Percentiles rank a stretch among this genome's conserved stretches.
phyloP scores from a whole-genome alignment of 148 eudicot genomes.

The Rhododendron vialii region DNA sequence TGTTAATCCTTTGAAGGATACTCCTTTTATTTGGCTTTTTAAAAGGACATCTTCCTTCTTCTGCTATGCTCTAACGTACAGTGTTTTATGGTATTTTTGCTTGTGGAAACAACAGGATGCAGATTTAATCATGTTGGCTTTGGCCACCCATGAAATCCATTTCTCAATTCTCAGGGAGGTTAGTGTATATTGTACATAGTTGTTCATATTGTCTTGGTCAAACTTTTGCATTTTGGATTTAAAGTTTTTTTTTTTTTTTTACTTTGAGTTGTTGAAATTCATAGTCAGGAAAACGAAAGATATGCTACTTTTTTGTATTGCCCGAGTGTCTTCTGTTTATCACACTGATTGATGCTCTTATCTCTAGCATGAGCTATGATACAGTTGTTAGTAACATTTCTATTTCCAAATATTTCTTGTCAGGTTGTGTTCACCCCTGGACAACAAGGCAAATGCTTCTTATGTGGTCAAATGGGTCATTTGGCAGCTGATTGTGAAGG shows the following conservation, averaged over 20 bases:
- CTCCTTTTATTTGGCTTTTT: not conserved
- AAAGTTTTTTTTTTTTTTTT: not conserved
- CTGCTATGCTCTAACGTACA: not conserved
- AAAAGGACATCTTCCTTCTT: not conserved
- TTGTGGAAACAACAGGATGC: slow-evolving; percentile 56
- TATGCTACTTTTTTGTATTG: not conserved
- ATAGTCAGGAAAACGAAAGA: not conserved
- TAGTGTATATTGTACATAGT: not conserved
- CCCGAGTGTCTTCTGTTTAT: not conserved
- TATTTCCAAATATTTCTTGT: not conserved
- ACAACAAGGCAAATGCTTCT: slow-evolving; percentile 87
- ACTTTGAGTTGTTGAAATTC: not conserved
- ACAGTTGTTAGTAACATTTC: not conserved
- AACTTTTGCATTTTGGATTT: not conserved
- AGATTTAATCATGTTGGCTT: slow-evolving; percentile 84
- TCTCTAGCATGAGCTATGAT: not conserved
- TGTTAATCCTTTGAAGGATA: not conserved
- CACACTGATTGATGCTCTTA: not conserved
- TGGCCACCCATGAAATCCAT: slow-evolving; percentile 97
- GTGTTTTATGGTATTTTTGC: not conserved
- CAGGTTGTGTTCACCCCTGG: slow-evolving; percentile 84
- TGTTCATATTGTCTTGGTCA: not conserved
- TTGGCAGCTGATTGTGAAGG: slow-evolving; percentile 87
- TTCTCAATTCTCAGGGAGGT: slow-evolving; percentile 97
- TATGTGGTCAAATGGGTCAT: slow-evolving; percentile 96